Base-by-base conservation (phyloP, 2,329 filamentous ascomycete genomes). In the Helicocarpus griseus region DNA sequence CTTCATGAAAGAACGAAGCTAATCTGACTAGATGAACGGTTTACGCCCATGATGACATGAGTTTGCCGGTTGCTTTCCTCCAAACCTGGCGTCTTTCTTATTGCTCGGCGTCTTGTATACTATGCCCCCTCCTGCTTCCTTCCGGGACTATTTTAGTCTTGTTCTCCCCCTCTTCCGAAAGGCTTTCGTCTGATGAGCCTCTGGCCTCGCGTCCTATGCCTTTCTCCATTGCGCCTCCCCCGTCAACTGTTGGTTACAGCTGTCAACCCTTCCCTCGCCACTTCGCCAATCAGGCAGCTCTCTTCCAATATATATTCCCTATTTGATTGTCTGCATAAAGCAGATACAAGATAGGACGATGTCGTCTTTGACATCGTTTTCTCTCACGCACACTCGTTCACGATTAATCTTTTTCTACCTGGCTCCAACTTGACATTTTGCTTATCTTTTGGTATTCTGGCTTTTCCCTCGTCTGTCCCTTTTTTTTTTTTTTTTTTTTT, bases 401-500 rank as follows among this genome's bases (percentile, higher is more conserved):
- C 8, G 22, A 17, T 43, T 43, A 24, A n/a, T 40, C 21, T 40
- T 8, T 40, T 40, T 40, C 21, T 40, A 6, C n/a, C n/a, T 40
- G 21, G n/a, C 38, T n/a, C n/a, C n/a, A n/a, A n/a, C n/a, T n/a
- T 48, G 6, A 38, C 7, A 4, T 38, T 48, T 35, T 39, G 13
- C 13, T 38, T 48, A 31, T 11, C 19, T 48, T 33, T 48, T 26
- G 21, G 19, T 17, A 26, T 39, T 38, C n/a, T 28, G 24, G 33
- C 13, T 48, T 26, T 39, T 5, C 8, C 22, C 14, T 8, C 22
- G 1, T 11, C 35, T 13, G 17, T 22, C 5, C 29, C 19, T 38
- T 28, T 14, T 11, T 3, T 9, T 7, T 26, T 43, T 54, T 50
- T 56, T 57, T 55, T 51, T 49, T 54, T 28, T 17, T n/a, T 17